phyloP scores from a whole-genome alignment of 2,329 filamentous ascomycete genomes.

The Berkeleyomyces rouxiae region DNA sequence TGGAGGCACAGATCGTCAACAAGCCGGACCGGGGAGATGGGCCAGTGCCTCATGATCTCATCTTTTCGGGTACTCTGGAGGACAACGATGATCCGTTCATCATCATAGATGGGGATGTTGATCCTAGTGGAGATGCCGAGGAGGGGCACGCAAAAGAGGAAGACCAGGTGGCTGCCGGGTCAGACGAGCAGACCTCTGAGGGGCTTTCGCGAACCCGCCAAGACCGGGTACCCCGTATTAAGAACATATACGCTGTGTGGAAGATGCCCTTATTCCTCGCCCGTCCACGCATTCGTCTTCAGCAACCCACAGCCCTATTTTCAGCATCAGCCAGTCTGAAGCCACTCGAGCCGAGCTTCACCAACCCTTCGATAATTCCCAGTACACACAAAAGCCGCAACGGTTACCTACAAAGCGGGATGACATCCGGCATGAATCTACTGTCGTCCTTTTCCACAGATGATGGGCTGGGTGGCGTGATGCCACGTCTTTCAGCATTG shows the following conservation, averaged over 20 bases:
- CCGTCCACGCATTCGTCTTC: slow-evolving; percentile 46
- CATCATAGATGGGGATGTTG: slow-evolving; percentile 28
- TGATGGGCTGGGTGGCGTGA: slow-evolving; percentile 41
- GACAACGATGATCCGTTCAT: slow-evolving; percentile 34
- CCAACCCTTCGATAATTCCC: slow-evolving; percentile 1
- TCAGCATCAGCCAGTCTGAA: slow-evolving; percentile 43
- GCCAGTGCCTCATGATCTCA: slow-evolving; percentile 34
- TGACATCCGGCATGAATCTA: slow-evolving; percentile 58
- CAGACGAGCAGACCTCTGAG: slow-evolving; percentile 13
- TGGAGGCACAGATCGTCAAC: slow-evolving; percentile 52
- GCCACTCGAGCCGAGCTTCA: slow-evolving; percentile 22
- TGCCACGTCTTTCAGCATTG: slow-evolving; percentile 53
- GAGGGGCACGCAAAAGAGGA: too few relatives aligned
- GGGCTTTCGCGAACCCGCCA: slow-evolving; percentile 9
- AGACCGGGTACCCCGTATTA: slow-evolving; percentile 15
- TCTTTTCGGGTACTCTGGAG: slow-evolving; percentile 39
- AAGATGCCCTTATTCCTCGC: slow-evolving; percentile 40
- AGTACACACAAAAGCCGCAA: slow-evolving; percentile 13
- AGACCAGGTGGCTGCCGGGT: not conserved
- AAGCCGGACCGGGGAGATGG: slow-evolving; percentile 28
- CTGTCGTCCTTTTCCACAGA: slow-evolving; percentile 56
- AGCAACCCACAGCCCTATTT: slow-evolving; percentile 50
- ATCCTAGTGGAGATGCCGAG: slow-evolving; percentile 12
- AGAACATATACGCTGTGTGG: slow-evolving; percentile 40
- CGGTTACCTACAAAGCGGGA: slow-evolving; percentile 48